Conservation (phyloP, 1,284 basidiomycete genomes). For the Sparassis latifolia region DNA sequence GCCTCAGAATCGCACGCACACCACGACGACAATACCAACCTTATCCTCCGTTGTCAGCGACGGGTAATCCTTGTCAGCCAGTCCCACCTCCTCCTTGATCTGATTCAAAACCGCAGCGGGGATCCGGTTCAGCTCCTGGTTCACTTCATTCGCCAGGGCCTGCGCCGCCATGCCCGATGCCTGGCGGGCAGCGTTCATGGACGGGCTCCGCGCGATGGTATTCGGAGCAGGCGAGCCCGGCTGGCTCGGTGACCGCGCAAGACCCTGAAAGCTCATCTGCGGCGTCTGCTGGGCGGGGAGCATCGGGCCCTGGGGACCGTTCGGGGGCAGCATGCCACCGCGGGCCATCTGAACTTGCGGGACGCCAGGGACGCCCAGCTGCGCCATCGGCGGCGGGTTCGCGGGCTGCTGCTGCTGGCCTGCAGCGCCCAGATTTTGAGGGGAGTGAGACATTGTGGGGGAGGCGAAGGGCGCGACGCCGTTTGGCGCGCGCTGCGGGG, state of each 20-base stretch:
- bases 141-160: slow-evolving; percentile 14
- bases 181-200: slow-evolving; percentile 37
- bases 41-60: slow-evolving; percentile 46
- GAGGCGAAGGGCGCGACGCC: slow-evolving; percentile 36
- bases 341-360: slow-evolving; percentile 39
- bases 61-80: slow-evolving; percentile 43
- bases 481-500: slow-evolving; percentile 32
- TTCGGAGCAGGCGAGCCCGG: slow-evolving; percentile 41
- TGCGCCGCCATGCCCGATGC: slow-evolving; percentile 23
- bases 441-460: slow-evolving; percentile 36
- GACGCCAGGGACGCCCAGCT: slow-evolving; percentile 34
- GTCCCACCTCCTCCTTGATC: slow-evolving; percentile 40
- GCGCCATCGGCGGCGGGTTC: slow-evolving; percentile 38
- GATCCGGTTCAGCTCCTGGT: slow-evolving; percentile 32
- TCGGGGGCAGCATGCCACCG: slow-evolving; percentile 47
- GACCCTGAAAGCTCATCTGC: slow-evolving; percentile 31
- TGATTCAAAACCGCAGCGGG: slow-evolving; percentile 25
- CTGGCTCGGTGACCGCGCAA: slow-evolving; percentile 48
- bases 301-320: slow-evolving; percentile 28
- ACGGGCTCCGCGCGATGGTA: slow-evolving; percentile 52
- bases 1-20: slow-evolving; percentile 7
- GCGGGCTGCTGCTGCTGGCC: slow-evolving; percentile 13
- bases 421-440: slow-evolving; percentile 27
- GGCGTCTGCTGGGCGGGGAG: slow-evolving; percentile 32
- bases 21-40: slow-evolving; percentile 30